These are phyloP conservation scores for Pseudogymnoascus sp. DNA, from an alignment of 2,329 filamentous ascomycete species.

Conservation along the genomic window DNA sequence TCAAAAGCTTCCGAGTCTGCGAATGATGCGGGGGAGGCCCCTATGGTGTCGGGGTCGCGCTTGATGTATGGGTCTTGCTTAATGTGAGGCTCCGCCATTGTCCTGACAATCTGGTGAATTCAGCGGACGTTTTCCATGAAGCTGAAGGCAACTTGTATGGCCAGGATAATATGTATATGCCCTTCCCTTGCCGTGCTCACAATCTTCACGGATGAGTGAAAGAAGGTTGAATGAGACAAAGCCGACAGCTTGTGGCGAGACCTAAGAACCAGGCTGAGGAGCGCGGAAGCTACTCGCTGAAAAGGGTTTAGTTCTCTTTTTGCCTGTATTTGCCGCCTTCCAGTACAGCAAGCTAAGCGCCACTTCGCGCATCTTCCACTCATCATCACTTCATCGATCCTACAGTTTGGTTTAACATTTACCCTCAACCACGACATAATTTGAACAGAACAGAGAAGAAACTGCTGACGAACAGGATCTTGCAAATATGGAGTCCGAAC, in stretches of 20 bases:
- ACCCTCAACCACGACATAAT: background rate
- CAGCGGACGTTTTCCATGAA: conserved; percentile 4
- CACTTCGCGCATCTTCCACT: background rate
- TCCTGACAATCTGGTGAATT: conserved; percentile 10
- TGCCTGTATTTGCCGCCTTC: conserved; percentile 3
- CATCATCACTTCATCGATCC: background rate
- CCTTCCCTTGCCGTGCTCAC: background rate
- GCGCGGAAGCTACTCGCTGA: conserved; percentile 1
- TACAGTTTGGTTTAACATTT: background rate
- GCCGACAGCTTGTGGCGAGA: background rate
- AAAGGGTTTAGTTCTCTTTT: background rate
- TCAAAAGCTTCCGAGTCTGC: conserved; percentile 64
- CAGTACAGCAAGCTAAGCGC: conserved; percentile 2
- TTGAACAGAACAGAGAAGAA: background rate
- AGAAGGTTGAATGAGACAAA: conserved; percentile 8
- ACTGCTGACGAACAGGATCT: background rate
- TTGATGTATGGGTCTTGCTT: conserved; percentile 46
- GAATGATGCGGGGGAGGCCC: conserved; percentile 36
- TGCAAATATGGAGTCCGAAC: conserved; percentile 41
- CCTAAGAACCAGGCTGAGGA: background rate
- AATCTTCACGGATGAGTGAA: background rate
- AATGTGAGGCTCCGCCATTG: conserved; percentile 32
- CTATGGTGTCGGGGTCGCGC: conserved; percentile 40
- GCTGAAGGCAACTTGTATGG: background rate
- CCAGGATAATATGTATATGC: background rate